These are phyloP conservation scores for Ascosphaera apis DNA, from an alignment of 2,329 filamentous ascomycete genomes.

Conservation along the genomic window DNA sequence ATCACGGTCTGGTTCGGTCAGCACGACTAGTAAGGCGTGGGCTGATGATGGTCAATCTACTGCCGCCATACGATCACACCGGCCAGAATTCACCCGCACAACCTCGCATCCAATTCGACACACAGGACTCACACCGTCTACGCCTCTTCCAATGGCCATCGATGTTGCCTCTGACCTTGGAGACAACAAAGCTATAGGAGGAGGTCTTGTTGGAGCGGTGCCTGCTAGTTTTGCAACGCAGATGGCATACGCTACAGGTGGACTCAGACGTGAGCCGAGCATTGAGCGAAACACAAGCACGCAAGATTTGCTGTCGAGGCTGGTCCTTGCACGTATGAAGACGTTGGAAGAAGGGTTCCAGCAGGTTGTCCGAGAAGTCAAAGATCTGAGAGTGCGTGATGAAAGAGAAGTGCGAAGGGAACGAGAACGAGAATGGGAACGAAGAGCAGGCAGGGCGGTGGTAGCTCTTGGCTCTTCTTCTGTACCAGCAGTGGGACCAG, in stretches of 20 bases:
- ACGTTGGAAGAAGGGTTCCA: conserved; percentile 77
- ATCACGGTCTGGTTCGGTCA: no score
- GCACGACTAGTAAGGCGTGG: no score
- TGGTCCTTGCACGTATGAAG: conserved; percentile 79
- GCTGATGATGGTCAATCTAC: no score
- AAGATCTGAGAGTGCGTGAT: conserved; percentile 32
- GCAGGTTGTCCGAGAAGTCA: conserved; percentile 64
- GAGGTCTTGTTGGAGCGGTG: conserved; percentile 37
- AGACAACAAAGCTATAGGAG: conserved; percentile 35
- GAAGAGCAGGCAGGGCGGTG: no score
- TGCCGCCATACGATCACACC: no score
- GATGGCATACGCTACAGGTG: conserved; percentile 49
- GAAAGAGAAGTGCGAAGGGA: no score
- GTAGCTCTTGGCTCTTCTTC: no score
- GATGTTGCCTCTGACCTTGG: conserved; percentile 53
- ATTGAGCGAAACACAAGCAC: conserved; percentile 22
- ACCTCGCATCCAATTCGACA: no score
- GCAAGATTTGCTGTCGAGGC: conserved; percentile 51
- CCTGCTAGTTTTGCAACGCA: conserved; percentile 63
- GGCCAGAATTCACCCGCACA: no score
- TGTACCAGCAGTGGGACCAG: no score
- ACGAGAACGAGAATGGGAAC: no score
- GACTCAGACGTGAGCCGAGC: conserved; percentile 23
- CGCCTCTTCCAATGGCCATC: conserved; percentile 47
- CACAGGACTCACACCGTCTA: no score